Evolutionary conservation across 768 basidiomycete species (phyloP).

Genomic region (Leucocoprinus birnbaumii): DNA sequence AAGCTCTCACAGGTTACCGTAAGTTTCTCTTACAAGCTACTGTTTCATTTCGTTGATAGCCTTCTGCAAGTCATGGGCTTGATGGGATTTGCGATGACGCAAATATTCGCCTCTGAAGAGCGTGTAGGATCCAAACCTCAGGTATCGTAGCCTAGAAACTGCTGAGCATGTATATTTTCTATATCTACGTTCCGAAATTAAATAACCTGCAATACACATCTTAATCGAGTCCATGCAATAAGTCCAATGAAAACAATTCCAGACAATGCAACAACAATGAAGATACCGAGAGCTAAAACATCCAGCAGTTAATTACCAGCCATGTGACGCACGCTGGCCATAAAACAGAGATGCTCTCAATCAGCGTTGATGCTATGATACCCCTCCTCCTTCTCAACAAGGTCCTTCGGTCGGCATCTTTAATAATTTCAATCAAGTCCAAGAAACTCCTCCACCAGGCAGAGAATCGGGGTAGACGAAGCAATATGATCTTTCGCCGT

Average conservation of each 20-base stretch:
- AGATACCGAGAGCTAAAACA: neutral
- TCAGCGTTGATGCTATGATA: conserved; percentile 28
- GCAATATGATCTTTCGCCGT: conserved; percentile 46
- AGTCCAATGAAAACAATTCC: neutral
- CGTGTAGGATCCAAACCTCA: neutral
- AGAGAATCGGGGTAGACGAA: conserved; percentile 35
- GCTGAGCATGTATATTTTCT: too few species aligned
- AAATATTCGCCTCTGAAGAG: neutral
- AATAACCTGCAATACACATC: too few species aligned
- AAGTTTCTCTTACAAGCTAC: conserved; percentile 27
- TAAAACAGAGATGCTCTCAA: conserved; percentile 9
- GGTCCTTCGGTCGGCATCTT: conserved; percentile 14
- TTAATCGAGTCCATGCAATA: too few species aligned
- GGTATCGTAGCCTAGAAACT: neutral
- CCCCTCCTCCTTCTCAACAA: conserved; percentile 22
- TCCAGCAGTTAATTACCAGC: conserved; percentile 13
- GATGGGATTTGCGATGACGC: conserved; percentile 1
- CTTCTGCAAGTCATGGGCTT: conserved; percentile 3
- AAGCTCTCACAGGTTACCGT: conserved; percentile 87
- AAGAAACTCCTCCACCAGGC: conserved; percentile 23
- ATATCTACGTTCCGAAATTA: too few species aligned
- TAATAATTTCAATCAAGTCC: conserved; percentile 15
- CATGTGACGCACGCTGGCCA: conserved; percentile 14
- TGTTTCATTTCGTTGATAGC: neutral
- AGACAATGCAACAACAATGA: neutral